Evolutionary conservation across 176 grass and related monocot genomes (phyloP).

Genomic region (Puccinellia tenuiflora): DNA sequence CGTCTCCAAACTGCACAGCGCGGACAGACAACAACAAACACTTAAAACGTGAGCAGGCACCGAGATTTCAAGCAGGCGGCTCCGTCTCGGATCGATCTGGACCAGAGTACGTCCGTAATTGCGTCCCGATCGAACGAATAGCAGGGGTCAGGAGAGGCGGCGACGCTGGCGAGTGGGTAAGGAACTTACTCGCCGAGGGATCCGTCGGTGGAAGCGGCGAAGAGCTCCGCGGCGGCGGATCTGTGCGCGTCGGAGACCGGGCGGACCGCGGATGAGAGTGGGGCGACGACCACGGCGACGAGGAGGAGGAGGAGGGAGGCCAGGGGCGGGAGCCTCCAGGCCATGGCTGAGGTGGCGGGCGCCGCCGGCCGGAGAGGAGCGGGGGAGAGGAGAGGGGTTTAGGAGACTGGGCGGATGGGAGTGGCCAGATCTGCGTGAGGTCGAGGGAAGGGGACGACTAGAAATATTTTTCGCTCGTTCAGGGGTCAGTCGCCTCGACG

Average conservation of each 20-base stretch:
- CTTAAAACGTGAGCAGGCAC: background rate
- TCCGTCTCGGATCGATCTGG: constrained; percentile 20
- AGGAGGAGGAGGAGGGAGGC: constrained; percentile 14
- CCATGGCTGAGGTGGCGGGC: constrained; percentile 27
- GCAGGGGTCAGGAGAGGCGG: constrained; percentile 10
- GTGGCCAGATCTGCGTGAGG: constrained; percentile 43
- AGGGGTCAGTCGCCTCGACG: constrained; percentile 14
- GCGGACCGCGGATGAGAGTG: constrained; percentile 30
- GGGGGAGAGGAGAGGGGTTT: constrained; percentile 33
- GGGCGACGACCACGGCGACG: background rate
- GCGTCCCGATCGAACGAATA: background rate
- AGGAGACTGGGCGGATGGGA: constrained; percentile 41
- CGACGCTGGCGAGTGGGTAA: background rate
- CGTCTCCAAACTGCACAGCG: constrained; percentile 40
- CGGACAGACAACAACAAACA: background rate
- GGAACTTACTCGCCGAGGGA: constrained; percentile 50
- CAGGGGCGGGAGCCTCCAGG: background rate
- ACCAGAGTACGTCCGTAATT: background rate
- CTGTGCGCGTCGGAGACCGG: constrained; percentile 53
- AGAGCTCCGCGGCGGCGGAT: constrained; percentile 47
- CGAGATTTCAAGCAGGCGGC: background rate
- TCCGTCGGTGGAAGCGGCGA: constrained; percentile 33
- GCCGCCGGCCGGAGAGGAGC: constrained; percentile 9
- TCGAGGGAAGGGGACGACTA: constrained; percentile 34
- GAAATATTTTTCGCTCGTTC: constrained; percentile 31